phyloP scores from a whole-genome alignment of 352 stramenopile species.

The Phytophthora quininea region DNA sequence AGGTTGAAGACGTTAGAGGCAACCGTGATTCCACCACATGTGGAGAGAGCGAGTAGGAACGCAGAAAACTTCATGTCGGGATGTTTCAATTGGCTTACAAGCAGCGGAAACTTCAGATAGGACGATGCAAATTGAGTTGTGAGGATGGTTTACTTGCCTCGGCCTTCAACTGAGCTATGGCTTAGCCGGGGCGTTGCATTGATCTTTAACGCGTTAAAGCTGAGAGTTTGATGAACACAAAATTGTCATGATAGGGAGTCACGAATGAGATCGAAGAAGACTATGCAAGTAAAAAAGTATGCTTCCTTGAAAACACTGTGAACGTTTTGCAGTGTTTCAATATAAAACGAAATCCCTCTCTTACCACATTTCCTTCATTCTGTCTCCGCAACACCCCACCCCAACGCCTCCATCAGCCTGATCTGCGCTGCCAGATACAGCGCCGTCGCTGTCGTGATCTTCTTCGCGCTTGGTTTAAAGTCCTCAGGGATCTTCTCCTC shows the following conservation, averaged over 20 bases:
- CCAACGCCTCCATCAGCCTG: constrained; percentile 36
- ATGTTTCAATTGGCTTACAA: neutral
- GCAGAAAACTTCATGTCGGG: neutral
- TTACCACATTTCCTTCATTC: neutral
- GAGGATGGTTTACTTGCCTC: too few species aligned
- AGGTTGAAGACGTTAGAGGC: constrained; percentile 7
- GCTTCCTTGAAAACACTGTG: too few species aligned
- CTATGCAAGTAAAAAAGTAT: too few species aligned
- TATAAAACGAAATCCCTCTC: too few species aligned
- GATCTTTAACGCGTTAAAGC: too few species aligned
- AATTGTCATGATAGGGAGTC: too few species aligned
- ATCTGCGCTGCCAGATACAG: constrained; percentile 56
- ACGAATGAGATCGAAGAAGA: too few species aligned
- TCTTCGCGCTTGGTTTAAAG: constrained; percentile 29
- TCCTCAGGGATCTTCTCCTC: constrained; percentile 58
- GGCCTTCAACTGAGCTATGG: too few species aligned
- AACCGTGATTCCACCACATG: neutral
- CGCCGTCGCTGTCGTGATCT: constrained; percentile 37
- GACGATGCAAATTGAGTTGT: too few species aligned
- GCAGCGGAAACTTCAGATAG: neutral
- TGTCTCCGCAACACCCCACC: constrained; percentile 17
- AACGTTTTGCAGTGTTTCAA: too few species aligned
- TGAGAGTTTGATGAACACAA: too few species aligned
- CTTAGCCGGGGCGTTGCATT: too few species aligned
- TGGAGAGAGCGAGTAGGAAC: neutral